A percentile compares a stretch with the other conserved stretches of the same genome.
Evolutionary conservation across 805 yeast genomes (phyloP).

Genomic region (Myxozyma sirexii): DNA sequence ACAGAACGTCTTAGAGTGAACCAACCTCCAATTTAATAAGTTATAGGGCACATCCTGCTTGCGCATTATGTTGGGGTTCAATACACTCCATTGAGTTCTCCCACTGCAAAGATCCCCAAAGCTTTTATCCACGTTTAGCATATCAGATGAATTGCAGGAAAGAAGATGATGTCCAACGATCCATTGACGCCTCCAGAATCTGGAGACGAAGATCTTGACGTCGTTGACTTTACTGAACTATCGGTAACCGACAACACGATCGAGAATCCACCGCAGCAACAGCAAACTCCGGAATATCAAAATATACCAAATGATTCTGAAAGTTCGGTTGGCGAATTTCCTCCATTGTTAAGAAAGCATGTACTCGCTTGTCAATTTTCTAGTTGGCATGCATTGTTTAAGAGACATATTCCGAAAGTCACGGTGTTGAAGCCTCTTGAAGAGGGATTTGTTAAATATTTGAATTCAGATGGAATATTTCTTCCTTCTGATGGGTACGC

Average conservation of each 20-base stretch:
- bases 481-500: conserved; percentile 54
- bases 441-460: conserved; percentile 57
- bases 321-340: conserved; percentile 24
- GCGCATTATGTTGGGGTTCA: too few species aligned
- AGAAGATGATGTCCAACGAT: background rate
- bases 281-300: background rate
- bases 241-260: background rate
- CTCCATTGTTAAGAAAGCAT: conserved; percentile 41
- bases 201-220: background rate
- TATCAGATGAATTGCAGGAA: too few species aligned
- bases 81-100: too few species aligned
- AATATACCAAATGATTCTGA: background rate
- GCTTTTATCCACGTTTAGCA: too few species aligned
- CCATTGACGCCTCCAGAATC: conserved; percentile 5
- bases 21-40: too few species aligned
- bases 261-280: background rate
- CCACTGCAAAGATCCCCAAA: too few species aligned
- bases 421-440: conserved; percentile 62
- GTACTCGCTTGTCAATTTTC: conserved; percentile 41
- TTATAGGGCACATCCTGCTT: too few species aligned
- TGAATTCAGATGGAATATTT: conserved; percentile 67
- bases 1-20: too few species aligned
- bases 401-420: conserved; percentile 53
- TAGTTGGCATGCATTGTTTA: conserved; percentile 60
- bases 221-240: background rate